Base-by-base conservation (phyloP, 2,329 filamentous ascomycete species). In the Torrubiella hemipterigena region DNA sequence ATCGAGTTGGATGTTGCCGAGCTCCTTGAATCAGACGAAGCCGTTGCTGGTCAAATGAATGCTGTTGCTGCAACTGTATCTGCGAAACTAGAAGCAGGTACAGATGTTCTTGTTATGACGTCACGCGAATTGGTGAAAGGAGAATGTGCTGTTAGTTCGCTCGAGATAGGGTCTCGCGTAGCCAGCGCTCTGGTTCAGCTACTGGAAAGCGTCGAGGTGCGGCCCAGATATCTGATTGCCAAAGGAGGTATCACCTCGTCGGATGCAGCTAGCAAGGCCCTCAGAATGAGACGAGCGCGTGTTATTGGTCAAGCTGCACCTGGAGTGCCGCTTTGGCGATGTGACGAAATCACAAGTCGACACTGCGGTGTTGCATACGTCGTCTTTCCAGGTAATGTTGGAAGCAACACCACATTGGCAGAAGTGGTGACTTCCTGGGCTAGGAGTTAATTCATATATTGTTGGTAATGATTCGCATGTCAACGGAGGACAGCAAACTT, bases 171-270 rank as follows among this genome's bases (percentile, higher is more conserved):
- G 2, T 52, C 56, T 5, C 52, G 51, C 2, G 59, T 73, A 13
- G 67, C 67, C 1, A 52, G 55, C 23, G 58, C 63, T 3, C 48
- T 72, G 19, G 67, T 72, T 2, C 45, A 48, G 10, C 58, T 73
- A 27, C 38, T 71, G 16, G 49, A 51, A 8, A 41, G 46, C 3
- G 49, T 74, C 20, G 47, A 60, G 9, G 53, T 60, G 4, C 52
- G 59, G 13, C 69, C 69, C 7, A 50, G 67, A 34, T 75, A 73
- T 44, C 48, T 74, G 4, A 69, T 75, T 44, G 68, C 69, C 4
- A 75, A 69, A 50, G 69, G 71, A 1, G 69, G 71, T 15, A 74
- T 75, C 34, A 74, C 70, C 0, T 69, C 64, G 2, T 72, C 67
- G 0, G 69, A 75, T 38, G 62, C 63, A 30, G 70, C 69, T 1